Evolutionary conservation across 345 rosid genomes (phyloP).

Genomic region (Syzygium oleosum): DNA sequence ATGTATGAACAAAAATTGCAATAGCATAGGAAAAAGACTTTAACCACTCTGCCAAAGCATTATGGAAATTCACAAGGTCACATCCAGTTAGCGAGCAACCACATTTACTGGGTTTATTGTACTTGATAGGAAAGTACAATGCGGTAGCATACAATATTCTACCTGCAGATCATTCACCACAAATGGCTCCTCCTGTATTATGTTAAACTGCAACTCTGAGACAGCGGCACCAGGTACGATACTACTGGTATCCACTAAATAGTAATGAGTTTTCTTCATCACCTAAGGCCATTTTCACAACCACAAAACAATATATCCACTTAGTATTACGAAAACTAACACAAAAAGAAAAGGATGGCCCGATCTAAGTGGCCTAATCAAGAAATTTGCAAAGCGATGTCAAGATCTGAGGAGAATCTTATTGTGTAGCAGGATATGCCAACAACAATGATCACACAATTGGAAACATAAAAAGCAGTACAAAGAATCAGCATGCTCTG

Average conservation of each 20-base stretch:
- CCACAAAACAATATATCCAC: background rate
- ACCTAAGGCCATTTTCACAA: slow-evolving; percentile 38
- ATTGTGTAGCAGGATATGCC: background rate
- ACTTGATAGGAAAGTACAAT: background rate
- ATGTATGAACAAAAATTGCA: background rate
- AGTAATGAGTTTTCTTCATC: slow-evolving; percentile 96
- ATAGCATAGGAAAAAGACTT: background rate
- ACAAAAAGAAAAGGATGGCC: background rate
- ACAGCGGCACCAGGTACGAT: slow-evolving; percentile 85
- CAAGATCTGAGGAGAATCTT: background rate
- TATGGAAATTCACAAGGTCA: background rate
- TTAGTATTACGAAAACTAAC: background rate
- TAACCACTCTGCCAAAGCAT: background rate
- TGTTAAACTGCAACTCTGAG: slow-evolving; percentile 67
- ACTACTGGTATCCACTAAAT: slow-evolving; percentile 79
- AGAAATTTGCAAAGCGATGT: background rate
- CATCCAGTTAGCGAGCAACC: background rate
- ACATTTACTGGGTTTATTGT: background rate
- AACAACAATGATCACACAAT: background rate
- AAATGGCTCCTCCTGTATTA: slow-evolving; percentile 77
- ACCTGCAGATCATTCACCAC: slow-evolving; percentile 66
- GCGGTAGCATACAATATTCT: background rate
- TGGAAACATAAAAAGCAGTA: background rate
- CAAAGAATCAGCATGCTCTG: background rate
- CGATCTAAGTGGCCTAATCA: background rate